Conservation (phyloP, 768 basidiomycete species). For the Kwoniella botswanensis region DNA sequence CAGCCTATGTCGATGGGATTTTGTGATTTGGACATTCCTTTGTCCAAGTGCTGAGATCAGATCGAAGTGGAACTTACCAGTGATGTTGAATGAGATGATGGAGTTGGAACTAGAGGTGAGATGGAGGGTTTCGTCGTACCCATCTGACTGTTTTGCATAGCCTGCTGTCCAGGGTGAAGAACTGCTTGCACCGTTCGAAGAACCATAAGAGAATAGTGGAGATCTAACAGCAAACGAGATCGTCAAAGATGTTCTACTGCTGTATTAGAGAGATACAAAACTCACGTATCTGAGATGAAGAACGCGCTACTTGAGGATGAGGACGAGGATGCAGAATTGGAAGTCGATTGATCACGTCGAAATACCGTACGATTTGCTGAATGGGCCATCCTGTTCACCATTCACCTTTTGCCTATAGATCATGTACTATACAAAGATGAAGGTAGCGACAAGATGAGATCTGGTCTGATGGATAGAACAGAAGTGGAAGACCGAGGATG, state of each 20-base stretch:
- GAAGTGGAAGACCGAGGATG: neutral
- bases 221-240: constrained; percentile 22
- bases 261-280: neutral
- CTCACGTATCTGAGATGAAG: constrained; percentile 48
- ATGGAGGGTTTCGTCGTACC: constrained; percentile 49
- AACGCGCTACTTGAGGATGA: constrained; percentile 19
- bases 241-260: neutral
- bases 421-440: neutral
- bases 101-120: constrained; percentile 18
- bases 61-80: constrained; percentile 30
- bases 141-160: constrained; percentile 41
- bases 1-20: neutral
- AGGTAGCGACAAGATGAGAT: neutral
- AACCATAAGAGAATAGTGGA: constrained; percentile 32
- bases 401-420: neutral
- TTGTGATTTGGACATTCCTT: neutral
- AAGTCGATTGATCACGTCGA: constrained; percentile 16
- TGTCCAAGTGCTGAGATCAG: neutral
- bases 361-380: neutral
- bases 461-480: neutral
- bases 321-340: constrained; percentile 3
- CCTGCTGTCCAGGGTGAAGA: constrained; percentile 41
- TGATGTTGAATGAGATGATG: constrained; percentile 38
- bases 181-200: neutral
- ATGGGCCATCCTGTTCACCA: neutral